These are phyloP conservation scores for Calonectria pteridis DNA, from an alignment of 2,329 filamentous ascomycete genomes.

Conservation along the genomic window DNA sequence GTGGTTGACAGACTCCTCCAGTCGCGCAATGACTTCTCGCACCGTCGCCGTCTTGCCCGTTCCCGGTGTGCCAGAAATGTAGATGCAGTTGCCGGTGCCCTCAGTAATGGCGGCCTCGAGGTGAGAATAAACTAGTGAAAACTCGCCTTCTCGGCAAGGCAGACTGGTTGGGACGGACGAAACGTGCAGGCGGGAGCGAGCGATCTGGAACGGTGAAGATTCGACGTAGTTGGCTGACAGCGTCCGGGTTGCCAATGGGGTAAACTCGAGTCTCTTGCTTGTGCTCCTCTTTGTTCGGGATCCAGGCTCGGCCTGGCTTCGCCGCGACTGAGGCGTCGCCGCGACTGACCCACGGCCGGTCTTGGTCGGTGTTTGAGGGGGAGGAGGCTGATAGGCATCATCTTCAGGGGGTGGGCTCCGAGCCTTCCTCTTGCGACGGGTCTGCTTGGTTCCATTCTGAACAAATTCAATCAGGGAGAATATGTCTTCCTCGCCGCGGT, in stretches of 20 bases:
- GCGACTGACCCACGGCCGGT: constrained; percentile 44
- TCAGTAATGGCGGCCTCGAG: constrained; percentile 95
- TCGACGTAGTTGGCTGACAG: constrained; percentile 81
- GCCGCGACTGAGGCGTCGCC: constrained; percentile 47
- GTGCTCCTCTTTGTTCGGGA: constrained; percentile 50
- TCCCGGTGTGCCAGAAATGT: constrained; percentile 98
- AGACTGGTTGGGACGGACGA: constrained; percentile 91
- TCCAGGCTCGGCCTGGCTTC: constrained; percentile 47
- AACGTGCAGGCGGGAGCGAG: constrained; percentile 89
- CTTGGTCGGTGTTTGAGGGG: constrained; percentile 55
- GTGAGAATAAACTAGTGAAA: constrained; percentile 91
- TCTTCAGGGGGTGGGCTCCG: constrained; percentile 50
- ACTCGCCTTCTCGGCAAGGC: constrained; percentile 93
- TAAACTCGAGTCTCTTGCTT: constrained; percentile 88
- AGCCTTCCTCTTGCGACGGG: constrained; percentile 52
- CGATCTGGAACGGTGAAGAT: constrained; percentile 91
- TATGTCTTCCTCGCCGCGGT: constrained; percentile 74
- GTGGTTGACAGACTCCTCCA: constrained; percentile 87
- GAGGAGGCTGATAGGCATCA: constrained; percentile 48
- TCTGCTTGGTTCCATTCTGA: constrained; percentile 78
- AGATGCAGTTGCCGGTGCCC: constrained; percentile 95
- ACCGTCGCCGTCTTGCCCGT: constrained; percentile 98
- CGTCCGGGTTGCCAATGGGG: constrained; percentile 89
- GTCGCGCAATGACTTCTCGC: constrained; percentile 89
- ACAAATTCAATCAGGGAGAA: constrained; percentile 75